Evolutionary conservation across 2,329 filamentous ascomycete genomes (phyloP), one percentile per base, ranked within the genome.

Genomic region (Madurella fahalii): DNA sequence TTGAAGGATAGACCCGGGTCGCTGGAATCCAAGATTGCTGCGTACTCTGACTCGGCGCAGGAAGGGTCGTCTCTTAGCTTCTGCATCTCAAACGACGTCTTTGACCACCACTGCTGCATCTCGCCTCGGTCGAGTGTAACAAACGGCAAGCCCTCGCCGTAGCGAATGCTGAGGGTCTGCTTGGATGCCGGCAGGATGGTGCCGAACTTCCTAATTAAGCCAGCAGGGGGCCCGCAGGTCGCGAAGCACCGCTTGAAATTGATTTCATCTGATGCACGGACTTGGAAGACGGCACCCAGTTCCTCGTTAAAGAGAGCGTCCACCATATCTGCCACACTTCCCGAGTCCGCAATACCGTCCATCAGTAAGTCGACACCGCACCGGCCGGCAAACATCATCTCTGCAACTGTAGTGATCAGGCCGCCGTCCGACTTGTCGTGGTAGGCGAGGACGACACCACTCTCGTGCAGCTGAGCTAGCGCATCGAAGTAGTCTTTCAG

Each of bases 301-400:
- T 97, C 94, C 72, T 97, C 94, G 69, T 92, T 96, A 82, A 99
- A 97, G 17, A 99, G 81, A 0, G 87, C 82, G 53, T 90, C 83
- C 8, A 96, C 75, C 16, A 95, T 72, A 65, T 84, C 76, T 1
- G 84, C 78, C 44, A 82, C 75, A 9, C 80, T 79, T 42, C 85
- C 78, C 20, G 82, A 83, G 56, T 82, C 83, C 30, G 81, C 74
- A 40, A 91, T 77, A 52, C 81, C 82, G 67, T 96, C 92, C 54
- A 96, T 77, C 78, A 89, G 87, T 56, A 97, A 78, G 63, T 95
- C 89, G 31, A 90, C 81, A 58, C 93, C 94, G 65, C 89, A 95
- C 53, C 92, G 87, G 30, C 94, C 94, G 32, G 94, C 93, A 69
- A 97, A 97, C 84, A 95, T 95, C 94, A 97, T 97, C 73, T 99